Evolutionary conservation across 768 basidiomycete genomes (phyloP).

Genomic region (Agrocybe pediades): DNA sequence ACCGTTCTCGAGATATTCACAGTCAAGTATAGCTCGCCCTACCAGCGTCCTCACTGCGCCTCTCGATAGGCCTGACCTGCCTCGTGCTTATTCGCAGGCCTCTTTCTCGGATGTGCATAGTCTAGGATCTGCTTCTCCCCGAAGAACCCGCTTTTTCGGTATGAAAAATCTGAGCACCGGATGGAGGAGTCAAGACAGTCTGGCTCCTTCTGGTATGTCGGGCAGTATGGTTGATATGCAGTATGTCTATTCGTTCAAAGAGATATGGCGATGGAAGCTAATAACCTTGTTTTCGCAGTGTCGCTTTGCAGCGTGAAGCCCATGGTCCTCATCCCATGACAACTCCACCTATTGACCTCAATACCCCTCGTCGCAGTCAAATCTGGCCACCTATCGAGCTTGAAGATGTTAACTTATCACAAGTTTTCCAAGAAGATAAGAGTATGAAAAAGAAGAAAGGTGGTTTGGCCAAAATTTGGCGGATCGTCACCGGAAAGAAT

Average conservation of each 20-base stretch:
- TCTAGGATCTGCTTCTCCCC: slow-evolving; percentile 64
- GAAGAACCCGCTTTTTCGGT: slow-evolving; percentile 78
- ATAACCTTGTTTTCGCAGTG: slow-evolving; percentile 41
- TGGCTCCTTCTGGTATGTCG: slow-evolving; percentile 78
- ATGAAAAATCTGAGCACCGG: slow-evolving; percentile 70
- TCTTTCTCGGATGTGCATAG: slow-evolving; percentile 84
- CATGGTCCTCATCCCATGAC: slow-evolving; percentile 31
- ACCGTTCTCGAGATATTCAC: slow-evolving; percentile 65
- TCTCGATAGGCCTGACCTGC: slow-evolving; percentile 60
- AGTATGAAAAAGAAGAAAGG: slow-evolving; percentile 74
- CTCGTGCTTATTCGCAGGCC: slow-evolving; percentile 72
- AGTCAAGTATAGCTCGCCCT: slow-evolving; percentile 53
- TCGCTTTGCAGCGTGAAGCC: slow-evolving; percentile 76
- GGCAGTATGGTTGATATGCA: slow-evolving; percentile 95
- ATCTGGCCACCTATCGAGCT: slow-evolving; percentile 46
- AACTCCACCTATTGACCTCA: slow-evolving; percentile 35
- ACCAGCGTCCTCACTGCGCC: slow-evolving; percentile 63
- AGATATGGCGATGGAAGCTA: slow-evolving; percentile 2
- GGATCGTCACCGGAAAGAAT: slow-evolving; percentile 65
- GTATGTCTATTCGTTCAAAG: slow-evolving; percentile 46
- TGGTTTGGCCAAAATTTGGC: slow-evolving; percentile 82
- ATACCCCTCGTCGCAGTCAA: slow-evolving; percentile 50
- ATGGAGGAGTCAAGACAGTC: slow-evolving; percentile 80
- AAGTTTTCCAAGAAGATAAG: slow-evolving; percentile 38
- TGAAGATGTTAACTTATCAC: slow-evolving; percentile 26